phyloP scores from a whole-genome alignment of 139 green algal genomes.

The Micractinium conductrix region DNA sequence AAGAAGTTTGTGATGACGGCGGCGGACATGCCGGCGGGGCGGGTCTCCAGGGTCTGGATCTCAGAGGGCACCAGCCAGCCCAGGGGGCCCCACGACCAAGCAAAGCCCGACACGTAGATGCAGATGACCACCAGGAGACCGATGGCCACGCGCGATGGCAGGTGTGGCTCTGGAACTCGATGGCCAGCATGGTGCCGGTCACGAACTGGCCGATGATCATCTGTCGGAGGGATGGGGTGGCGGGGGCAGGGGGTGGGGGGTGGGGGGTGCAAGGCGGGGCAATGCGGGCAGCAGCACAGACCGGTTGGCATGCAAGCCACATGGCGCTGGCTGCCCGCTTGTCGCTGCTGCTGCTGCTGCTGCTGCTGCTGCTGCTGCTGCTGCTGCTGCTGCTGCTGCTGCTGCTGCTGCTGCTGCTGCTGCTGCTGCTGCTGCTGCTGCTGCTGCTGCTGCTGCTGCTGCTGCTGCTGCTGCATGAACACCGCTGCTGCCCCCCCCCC shows the following conservation, averaged over 20 bases:
- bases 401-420: no score
- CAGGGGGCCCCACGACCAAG: conserved; percentile 78
- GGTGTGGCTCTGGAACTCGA: conserved; percentile 50
- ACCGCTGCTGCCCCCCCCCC: no score
- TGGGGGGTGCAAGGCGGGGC: neutral
- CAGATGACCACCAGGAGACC: conserved; percentile 73
- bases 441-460: no score
- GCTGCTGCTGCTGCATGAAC: no score
- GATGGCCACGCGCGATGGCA: conserved; percentile 35
- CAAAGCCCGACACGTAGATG: conserved; percentile 73
- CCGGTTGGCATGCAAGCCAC: neutral
- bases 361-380: no score
- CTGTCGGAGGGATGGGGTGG: neutral
- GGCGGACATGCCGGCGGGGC: conserved; percentile 53
- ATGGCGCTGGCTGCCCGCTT: no score
- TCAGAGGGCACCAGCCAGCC: no score
- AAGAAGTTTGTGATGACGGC: conserved; percentile 68
- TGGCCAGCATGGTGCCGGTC: no score
- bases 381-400: no score
- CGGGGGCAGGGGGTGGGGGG: neutral
- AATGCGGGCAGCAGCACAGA: neutral
- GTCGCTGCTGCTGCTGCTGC: no score
- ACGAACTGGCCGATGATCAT: neutral
- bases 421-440: no score
- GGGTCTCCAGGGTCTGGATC: conserved; percentile 64